Percentiles rank a stretch among this genome's conserved stretches.
These are phyloP conservation scores for Thermomyces lanuginosus DNA, from an alignment of 2,329 filamentous ascomycete genomes.

Conservation along the genomic window DNA sequence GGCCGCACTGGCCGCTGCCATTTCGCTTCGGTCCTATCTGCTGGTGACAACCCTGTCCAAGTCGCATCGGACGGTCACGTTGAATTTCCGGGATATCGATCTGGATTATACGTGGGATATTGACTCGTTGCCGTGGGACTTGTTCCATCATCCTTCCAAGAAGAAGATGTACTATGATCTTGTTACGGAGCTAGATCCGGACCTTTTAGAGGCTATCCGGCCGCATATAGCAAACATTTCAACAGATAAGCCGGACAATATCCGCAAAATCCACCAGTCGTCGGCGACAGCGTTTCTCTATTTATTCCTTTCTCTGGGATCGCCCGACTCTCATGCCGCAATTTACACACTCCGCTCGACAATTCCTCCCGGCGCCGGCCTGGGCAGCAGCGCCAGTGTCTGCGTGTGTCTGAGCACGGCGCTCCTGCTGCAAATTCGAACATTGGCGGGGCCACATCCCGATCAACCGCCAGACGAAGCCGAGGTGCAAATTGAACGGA, in stretches of 20 bases:
- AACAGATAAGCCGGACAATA: slow-evolving; percentile 44
- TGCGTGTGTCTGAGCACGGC: slow-evolving; percentile 75
- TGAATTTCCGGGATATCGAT: slow-evolving; percentile 82
- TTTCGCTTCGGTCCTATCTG: slow-evolving; percentile 89
- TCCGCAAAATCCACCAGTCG: slow-evolving; percentile 68
- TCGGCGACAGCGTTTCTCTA: slow-evolving; percentile 82
- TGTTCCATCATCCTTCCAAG: slow-evolving; percentile 64
- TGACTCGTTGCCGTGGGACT: slow-evolving; percentile 70
- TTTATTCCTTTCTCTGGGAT: slow-evolving; percentile 75
- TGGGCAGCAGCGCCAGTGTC: slow-evolving; percentile 90
- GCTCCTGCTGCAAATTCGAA: slow-evolving; percentile 71
- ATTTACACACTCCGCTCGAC: slow-evolving; percentile 86
- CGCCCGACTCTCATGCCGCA: slow-evolving; percentile 59
- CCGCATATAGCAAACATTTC: slow-evolving; percentile 64
- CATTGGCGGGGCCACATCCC: slow-evolving; percentile 75
- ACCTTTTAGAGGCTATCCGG: slow-evolving; percentile 64
- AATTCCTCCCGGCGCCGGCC: slow-evolving; percentile 76
- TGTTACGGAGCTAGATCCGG: slow-evolving; percentile 66
- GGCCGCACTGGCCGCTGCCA: slow-evolving; percentile 85
- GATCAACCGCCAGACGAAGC: slow-evolving; percentile 81
- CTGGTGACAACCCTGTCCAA: slow-evolving; percentile 90
- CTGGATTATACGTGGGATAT: slow-evolving; percentile 90
- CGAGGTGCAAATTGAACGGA: slow-evolving; percentile 78
- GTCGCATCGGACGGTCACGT: slow-evolving; percentile 69
- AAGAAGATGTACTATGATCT: slow-evolving; percentile 93